Evolutionary conservation across 345 rosid species (phyloP).

Genomic region (Passiflora organensis): DNA sequence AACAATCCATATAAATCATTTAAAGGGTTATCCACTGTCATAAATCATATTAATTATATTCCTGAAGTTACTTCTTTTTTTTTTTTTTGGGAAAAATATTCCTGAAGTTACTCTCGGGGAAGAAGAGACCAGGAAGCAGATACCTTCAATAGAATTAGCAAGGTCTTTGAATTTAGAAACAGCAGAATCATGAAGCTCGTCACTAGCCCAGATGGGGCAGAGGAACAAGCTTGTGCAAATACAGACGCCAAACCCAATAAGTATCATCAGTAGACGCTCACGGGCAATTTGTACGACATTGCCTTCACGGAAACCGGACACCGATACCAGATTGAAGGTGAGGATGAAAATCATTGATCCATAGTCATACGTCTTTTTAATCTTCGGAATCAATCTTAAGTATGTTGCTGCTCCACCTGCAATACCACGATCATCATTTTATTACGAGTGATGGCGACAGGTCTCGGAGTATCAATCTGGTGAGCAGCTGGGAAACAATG

Average conservation of each 20-base stretch:
- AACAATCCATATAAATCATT: neutral
- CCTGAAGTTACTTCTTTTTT: too few relatives aligned
- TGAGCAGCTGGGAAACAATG: neutral
- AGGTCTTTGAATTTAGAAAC: slow-evolving; percentile 51
- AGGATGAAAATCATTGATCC: slow-evolving; percentile 73
- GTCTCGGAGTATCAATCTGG: neutral
- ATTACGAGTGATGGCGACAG: too few relatives aligned
- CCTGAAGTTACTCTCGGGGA: too few relatives aligned
- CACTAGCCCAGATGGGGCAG: slow-evolving; percentile 84
- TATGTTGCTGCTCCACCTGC: slow-evolving; percentile 70
- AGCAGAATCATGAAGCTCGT: slow-evolving; percentile 66
- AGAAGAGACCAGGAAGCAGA: too few relatives aligned
- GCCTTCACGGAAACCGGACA: slow-evolving; percentile 57
- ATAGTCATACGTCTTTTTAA: slow-evolving; percentile 62
- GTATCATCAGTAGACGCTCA: slow-evolving; percentile 57
- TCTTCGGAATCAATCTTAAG: slow-evolving; percentile 45
- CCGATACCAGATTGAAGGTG: slow-evolving; percentile 67
- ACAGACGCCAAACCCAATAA: slow-evolving; percentile 62
- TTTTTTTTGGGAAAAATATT: too few relatives aligned
- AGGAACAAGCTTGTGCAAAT: slow-evolving; percentile 49
- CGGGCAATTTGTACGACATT: slow-evolving; percentile 51
- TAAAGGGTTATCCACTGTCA: too few relatives aligned
- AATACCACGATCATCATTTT: neutral
- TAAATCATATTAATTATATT: too few relatives aligned
- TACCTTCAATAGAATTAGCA: slow-evolving; percentile 68